A percentile compares a stretch with the other conserved stretches of the same genome.
These are phyloP conservation scores for Musa itinerans DNA, from an alignment of 176 grass and related monocot species.

Conservation along the genomic window DNA sequence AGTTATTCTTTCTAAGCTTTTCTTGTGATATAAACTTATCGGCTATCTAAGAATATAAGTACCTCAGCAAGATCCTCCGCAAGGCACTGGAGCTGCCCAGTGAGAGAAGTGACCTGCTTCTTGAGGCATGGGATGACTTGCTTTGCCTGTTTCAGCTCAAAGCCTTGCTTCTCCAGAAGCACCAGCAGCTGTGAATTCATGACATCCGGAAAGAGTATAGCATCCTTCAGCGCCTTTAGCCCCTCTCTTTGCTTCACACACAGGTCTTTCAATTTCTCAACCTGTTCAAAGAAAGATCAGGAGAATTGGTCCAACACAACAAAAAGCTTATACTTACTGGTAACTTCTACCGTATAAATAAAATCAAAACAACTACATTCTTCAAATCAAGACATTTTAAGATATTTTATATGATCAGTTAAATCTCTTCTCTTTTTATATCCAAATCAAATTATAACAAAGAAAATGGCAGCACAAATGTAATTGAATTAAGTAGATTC, in stretches of 20 bases:
- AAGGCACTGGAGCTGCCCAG: conserved; percentile 73
- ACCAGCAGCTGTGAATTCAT: conserved; percentile 21
- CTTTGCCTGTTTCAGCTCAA: conserved; percentile 36
- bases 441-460: neutral
- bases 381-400: too few species aligned
- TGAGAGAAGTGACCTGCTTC: conserved; percentile 73
- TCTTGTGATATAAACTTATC: neutral
- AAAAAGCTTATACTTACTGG: neutral
- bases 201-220: conserved; percentile 69
- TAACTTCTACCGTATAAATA: too few species aligned
- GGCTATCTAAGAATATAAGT: neutral
- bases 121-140: conserved; percentile 54
- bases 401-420: neutral
- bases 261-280: conserved; percentile 86
- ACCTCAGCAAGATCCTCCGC: conserved; percentile 91
- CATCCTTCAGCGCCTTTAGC: conserved; percentile 78
- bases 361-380: too few species aligned
- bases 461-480: neutral
- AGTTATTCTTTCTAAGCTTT: neutral
- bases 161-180: conserved; percentile 26
- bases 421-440: neutral
- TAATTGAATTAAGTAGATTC: neutral
- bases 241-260: conserved; percentile 88
- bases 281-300: conserved; percentile 12
- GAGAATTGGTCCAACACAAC: neutral